phyloP scores from a whole-genome alignment of 108 stramenopile genomes.

The Schizochytrium sp. region DNA sequence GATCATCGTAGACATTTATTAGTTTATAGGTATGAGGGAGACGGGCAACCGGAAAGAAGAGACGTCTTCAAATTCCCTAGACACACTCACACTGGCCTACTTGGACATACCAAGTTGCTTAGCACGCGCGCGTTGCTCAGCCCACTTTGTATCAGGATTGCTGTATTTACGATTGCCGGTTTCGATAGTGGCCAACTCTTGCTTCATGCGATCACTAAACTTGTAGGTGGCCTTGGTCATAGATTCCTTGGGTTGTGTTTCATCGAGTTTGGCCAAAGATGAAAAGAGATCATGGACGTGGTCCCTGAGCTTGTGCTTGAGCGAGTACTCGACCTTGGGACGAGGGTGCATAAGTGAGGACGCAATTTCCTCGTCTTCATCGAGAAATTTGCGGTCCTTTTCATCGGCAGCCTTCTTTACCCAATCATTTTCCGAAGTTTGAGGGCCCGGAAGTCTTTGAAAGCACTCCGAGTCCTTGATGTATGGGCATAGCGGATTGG shows the following conservation, averaged over 20 bases:
- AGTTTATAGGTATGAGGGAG: too few species aligned
- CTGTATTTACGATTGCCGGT: not conserved
- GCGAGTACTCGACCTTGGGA: not conserved
- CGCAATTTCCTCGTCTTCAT: not conserved
- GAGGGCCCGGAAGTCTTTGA: not conserved
- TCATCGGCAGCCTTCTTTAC: not conserved
- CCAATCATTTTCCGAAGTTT: not conserved
- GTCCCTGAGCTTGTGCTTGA: constrained; percentile 9
- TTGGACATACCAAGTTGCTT: constrained; percentile 4
- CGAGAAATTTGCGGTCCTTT: not conserved
- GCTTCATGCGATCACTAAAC: not conserved
- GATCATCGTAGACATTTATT: too few species aligned
- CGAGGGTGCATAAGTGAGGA: not conserved
- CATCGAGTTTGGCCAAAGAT: not conserved
- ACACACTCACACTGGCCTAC: too few species aligned
- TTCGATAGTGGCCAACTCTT: not conserved
- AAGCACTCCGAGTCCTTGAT: not conserved
- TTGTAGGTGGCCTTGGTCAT: not conserved
- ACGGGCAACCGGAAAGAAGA: not conserved
- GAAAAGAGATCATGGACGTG: constrained; percentile 10
- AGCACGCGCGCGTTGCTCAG: not conserved
- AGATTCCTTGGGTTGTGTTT: not conserved
- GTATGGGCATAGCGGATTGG: not conserved
- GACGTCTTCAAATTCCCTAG: not conserved
- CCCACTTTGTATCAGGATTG: constrained; percentile 9